Conservation (phyloP, 2,329 filamentous ascomycete genomes). For the Thielaviopsis punctulata region DNA sequence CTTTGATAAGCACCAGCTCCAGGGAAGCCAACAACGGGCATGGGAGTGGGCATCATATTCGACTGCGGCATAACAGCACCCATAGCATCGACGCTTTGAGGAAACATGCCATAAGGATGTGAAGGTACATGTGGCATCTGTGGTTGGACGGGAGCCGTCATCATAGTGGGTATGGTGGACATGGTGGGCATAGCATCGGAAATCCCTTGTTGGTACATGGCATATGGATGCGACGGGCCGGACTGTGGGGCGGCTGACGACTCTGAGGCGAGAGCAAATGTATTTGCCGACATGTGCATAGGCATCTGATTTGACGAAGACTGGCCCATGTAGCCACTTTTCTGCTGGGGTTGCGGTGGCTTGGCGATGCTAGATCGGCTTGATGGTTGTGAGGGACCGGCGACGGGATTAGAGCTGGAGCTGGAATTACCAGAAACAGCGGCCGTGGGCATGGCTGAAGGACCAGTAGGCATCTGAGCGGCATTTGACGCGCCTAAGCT, state of each 20-base stretch:
- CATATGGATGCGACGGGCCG: constrained; percentile 11
- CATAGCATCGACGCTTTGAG: constrained; percentile 60
- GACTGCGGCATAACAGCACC: constrained; percentile 34
- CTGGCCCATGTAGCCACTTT: constrained; percentile 7
- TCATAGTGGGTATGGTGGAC: background rate
- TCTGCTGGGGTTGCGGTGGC: background rate
- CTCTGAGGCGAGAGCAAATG: constrained; percentile 8
- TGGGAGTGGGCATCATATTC: constrained; percentile 33
- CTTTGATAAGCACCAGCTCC: constrained; percentile 50
- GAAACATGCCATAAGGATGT: constrained; percentile 73
- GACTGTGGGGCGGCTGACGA: constrained; percentile 1
- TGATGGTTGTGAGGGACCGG: background rate
- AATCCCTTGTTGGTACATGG: constrained; percentile 12
- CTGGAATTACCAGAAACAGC: background rate
- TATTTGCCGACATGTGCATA: background rate
- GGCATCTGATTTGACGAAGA: constrained; percentile 1
- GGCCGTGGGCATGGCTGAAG: background rate
- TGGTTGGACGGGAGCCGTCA: background rate
- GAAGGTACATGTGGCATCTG: constrained; percentile 39
- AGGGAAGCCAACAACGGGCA: constrained; percentile 59
- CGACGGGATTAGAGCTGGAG: background rate
- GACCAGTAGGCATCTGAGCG: background rate
- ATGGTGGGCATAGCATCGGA: constrained; percentile 1
- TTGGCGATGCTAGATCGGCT: constrained; percentile 4
- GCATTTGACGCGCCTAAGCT: background rate